These are phyloP conservation scores for Vaccinium macrocarpon DNA, from an alignment of 148 eudicot species.

Conservation along the genomic window DNA sequence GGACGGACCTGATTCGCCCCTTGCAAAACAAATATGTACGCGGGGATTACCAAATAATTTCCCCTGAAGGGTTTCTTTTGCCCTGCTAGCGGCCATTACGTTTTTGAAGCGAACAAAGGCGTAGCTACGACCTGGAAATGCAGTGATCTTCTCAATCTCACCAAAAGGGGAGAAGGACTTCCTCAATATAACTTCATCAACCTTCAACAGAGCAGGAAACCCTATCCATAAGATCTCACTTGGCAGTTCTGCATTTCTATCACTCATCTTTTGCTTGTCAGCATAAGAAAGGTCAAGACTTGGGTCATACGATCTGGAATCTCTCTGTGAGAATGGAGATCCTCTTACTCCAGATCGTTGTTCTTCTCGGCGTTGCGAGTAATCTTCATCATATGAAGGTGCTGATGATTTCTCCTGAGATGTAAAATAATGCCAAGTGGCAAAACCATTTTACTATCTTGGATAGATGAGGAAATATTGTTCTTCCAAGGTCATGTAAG, in stretches of 20 bases:
- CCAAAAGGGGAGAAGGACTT: slow-evolving; percentile 85
- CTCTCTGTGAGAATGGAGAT: slow-evolving; percentile 51
- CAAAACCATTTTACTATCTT: slow-evolving; percentile 13
- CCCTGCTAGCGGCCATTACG: slow-evolving; percentile 58
- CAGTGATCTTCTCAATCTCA: slow-evolving; percentile 74
- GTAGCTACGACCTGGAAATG: slow-evolving; percentile 73
- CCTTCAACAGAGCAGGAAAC: slow-evolving; percentile 64
- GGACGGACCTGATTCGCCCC: slow-evolving; percentile 52
- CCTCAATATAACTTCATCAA: slow-evolving; percentile 59
- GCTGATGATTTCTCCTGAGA: slow-evolving; percentile 70
- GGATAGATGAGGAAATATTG: neutral
- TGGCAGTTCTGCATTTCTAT: slow-evolving; percentile 52
- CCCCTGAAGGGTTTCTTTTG: slow-evolving; percentile 80
- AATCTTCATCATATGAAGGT: slow-evolving; percentile 46
- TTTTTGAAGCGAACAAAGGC: slow-evolving; percentile 70
- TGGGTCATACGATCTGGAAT: slow-evolving; percentile 42
- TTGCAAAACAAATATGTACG: slow-evolving; percentile 73
- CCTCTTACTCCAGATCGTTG: slow-evolving; percentile 42
- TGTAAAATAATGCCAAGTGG: slow-evolving; percentile 26
- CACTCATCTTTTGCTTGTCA: slow-evolving; percentile 38
- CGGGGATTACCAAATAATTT: slow-evolving; percentile 82
- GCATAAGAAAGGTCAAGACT: slow-evolving; percentile 47
- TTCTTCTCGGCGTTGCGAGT: slow-evolving; percentile 45
- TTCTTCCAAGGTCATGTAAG: neutral
- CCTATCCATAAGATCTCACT: slow-evolving; percentile 86